These are phyloP conservation scores for Heterobasidion irregulare DNA, from an alignment of 1,284 basidiomycete genomes.

Conservation along the genomic window DNA sequence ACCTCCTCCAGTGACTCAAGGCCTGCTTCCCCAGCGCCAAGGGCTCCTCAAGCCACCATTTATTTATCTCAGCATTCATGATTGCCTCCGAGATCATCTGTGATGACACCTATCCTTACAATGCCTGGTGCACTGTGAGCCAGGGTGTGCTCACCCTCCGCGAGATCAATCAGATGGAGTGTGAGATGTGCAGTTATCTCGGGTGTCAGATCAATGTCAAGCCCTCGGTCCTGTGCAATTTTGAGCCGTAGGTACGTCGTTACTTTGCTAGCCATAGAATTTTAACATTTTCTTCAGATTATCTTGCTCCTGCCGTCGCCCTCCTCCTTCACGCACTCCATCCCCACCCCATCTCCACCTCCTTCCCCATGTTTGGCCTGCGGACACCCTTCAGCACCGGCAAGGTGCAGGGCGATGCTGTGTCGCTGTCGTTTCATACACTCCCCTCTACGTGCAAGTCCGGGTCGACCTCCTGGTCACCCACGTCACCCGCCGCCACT, in stretches of 20 bases:
- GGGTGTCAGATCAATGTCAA: conserved; percentile 34
- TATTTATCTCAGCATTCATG: conserved; percentile 52
- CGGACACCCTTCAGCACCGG: too few species aligned
- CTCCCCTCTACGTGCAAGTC: too few species aligned
- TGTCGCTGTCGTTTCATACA: too few species aligned
- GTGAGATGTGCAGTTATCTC: conserved; percentile 26
- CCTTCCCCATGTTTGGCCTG: background rate
- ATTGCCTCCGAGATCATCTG: conserved; percentile 37
- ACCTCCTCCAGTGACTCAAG: conserved; percentile 41
- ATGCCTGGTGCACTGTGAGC: conserved; percentile 47
- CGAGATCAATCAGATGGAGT: conserved; percentile 54
- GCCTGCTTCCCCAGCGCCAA: conserved; percentile 43
- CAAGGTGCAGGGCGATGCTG: too few species aligned
- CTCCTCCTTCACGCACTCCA: background rate
- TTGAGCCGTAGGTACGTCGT: conserved; percentile 4
- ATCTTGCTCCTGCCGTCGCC: background rate
- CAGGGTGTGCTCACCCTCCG: conserved; percentile 44
- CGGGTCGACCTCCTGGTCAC: too few species aligned
- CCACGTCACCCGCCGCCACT: too few species aligned
- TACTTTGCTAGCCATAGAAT: conserved; percentile 8
- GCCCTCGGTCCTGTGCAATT: conserved; percentile 21
- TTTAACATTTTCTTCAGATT: background rate
- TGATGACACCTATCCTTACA: conserved; percentile 53
- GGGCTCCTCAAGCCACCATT: conserved; percentile 43
- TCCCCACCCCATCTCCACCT: background rate